Evolutionary conservation across 2,329 filamentous ascomycete species (phyloP).

Genomic region (Colletotrichum eremochloae): DNA sequence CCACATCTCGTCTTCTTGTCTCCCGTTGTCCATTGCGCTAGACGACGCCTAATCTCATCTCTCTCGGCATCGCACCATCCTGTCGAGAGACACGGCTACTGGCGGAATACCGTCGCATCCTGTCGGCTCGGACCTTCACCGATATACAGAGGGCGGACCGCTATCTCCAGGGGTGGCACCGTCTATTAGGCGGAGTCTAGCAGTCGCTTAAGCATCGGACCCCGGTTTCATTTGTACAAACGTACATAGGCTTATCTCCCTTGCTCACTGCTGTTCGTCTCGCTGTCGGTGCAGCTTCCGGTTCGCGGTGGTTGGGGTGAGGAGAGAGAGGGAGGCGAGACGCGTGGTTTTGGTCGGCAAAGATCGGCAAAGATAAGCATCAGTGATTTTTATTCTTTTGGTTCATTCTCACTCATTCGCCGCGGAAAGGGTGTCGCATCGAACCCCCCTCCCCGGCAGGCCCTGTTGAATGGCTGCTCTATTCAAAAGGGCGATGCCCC

Average conservation of each 20-base stretch:
- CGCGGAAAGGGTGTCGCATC: slow-evolving; percentile 25
- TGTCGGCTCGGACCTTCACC: slow-evolving; percentile 28
- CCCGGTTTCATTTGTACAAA: neutral
- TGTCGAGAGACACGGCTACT: neutral
- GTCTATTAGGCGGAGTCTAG: slow-evolving; percentile 38
- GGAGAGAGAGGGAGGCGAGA: neutral
- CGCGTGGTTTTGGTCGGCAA: slow-evolving; percentile 13
- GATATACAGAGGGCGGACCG: slow-evolving; percentile 17
- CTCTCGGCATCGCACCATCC: neutral
- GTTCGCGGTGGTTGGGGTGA: slow-evolving; percentile 15
- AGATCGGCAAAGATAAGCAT: slow-evolving; percentile 36
- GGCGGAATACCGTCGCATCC: slow-evolving; percentile 19
- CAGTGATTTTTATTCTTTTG: neutral
- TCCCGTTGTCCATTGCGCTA: neutral
- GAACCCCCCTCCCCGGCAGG: neutral
- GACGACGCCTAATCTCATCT: neutral
- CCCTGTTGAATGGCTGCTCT: slow-evolving; percentile 7
- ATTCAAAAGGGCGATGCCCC: slow-evolving; percentile 33
- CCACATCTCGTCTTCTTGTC: neutral
- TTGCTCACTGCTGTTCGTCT: neutral
- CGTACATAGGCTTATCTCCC: slow-evolving; percentile 27
- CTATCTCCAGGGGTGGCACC: slow-evolving; percentile 5
- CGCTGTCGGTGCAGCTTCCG: neutral
- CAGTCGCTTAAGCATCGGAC: slow-evolving; percentile 7
- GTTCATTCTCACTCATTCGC: neutral